Evolutionary conservation across 179 eudicot genomes (phyloP).

Genomic region (Actinidia arguta): DNA sequence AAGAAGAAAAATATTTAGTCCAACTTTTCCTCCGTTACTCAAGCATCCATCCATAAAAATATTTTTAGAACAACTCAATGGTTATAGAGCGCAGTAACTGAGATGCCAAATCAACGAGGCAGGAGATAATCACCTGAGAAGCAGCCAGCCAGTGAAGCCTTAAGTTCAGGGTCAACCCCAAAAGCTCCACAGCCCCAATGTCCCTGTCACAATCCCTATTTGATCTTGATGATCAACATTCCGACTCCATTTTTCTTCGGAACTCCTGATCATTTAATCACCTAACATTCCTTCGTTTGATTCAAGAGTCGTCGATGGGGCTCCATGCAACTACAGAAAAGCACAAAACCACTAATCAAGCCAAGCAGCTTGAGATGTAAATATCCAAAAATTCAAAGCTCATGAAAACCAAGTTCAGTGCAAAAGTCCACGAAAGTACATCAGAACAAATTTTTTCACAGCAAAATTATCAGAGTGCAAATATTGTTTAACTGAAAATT

Average conservation of each 20-base stretch:
- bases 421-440: neutral
- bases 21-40: neutral
- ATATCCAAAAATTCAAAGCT: neutral
- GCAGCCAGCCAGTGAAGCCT: slow-evolving; percentile 97
- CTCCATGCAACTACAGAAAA: slow-evolving; percentile 37
- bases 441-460: neutral
- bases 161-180: slow-evolving; percentile 97
- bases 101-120: slow-evolving; percentile 11
- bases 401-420: neutral
- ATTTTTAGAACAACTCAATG: neutral
- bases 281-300: slow-evolving; percentile 11
- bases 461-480: neutral
- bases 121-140: slow-evolving; percentile 69
- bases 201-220: slow-evolving; percentile 85
- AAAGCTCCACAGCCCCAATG: slow-evolving; percentile 99
- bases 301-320: slow-evolving; percentile 18
- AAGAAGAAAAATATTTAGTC: neutral
- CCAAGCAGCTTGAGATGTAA: slow-evolving; percentile 5
- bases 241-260: slow-evolving; percentile 22
- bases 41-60: neutral
- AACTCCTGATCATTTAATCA: slow-evolving; percentile 21
- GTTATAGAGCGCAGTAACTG: neutral
- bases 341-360: slow-evolving; percentile 15
- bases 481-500: neutral
- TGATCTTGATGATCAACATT: slow-evolving; percentile 31